Evolutionary conservation across 345 rosid genomes (phyloP).

Genomic region (Eucalyptus virginea): DNA sequence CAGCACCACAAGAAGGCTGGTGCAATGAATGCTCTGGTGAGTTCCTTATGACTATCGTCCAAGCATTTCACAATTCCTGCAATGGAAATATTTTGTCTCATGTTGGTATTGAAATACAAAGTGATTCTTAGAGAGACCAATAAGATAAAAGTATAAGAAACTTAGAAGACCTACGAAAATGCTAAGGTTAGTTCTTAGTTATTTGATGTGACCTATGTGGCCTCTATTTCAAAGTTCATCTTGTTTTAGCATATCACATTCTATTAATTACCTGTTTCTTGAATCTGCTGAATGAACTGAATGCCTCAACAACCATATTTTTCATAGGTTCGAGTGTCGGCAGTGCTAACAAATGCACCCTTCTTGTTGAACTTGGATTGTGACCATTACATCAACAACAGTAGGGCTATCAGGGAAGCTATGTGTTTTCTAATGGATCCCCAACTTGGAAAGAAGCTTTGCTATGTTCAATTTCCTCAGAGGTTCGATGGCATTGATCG

Average conservation of each 20-base stretch:
- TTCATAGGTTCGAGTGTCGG: slow-evolving; percentile 81
- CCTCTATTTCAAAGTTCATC: not conserved
- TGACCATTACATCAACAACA: slow-evolving; percentile 92
- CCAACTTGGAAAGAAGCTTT: slow-evolving; percentile 92
- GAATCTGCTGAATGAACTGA: not conserved
- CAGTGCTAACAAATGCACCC: slow-evolving; percentile 94
- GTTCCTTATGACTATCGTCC: not conserved
- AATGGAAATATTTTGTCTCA: not conserved
- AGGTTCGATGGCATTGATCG: slow-evolving; percentile 96
- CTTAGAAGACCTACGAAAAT: not conserved
- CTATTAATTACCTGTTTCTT: not conserved
- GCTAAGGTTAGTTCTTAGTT: not conserved
- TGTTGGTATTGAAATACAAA: not conserved
- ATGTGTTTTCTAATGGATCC: slow-evolving; percentile 99
- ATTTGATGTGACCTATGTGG: not conserved
- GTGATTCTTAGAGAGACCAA: not conserved
- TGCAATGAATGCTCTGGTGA: slow-evolving; percentile 94
- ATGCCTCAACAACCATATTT: not conserved
- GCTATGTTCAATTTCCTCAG: slow-evolving; percentile 95
- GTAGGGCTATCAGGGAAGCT: slow-evolving; percentile 85
- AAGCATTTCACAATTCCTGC: not conserved
- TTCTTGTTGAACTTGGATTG: slow-evolving; percentile 88
- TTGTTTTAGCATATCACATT: not conserved
- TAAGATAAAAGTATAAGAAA: not conserved
- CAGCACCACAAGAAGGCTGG: slow-evolving; percentile 98